Conservation (phyloP, 495 filamentous ascomycete genomes). For the Penicillium longicatenatum region DNA sequence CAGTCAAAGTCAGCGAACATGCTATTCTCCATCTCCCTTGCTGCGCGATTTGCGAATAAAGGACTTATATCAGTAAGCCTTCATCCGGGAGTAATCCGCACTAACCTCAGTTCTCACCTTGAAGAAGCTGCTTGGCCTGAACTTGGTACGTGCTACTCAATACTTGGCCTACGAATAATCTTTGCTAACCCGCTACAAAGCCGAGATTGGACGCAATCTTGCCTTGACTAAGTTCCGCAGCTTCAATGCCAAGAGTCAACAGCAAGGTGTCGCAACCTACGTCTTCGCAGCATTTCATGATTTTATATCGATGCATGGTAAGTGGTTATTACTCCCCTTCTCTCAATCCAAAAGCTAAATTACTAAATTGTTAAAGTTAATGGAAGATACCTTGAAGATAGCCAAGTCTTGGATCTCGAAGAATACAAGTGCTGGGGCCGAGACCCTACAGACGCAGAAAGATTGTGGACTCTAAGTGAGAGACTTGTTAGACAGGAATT, state of each 20-base stretch:
- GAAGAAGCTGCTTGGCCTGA: slow-evolving; percentile 22
- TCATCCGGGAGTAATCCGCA: slow-evolving; percentile 48
- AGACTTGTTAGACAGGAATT: slow-evolving; percentile 40
- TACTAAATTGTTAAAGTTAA: background rate
- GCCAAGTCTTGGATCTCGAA: slow-evolving; percentile 38
- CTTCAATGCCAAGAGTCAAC: background rate
- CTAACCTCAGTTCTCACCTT: slow-evolving; percentile 30
- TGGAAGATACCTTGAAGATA: slow-evolving; percentile 16
- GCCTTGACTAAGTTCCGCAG: background rate
- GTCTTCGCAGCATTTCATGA: slow-evolving; percentile 10
- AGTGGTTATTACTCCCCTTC: background rate
- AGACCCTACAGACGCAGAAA: slow-evolving; percentile 40
- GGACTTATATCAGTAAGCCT: slow-evolving; percentile 33
- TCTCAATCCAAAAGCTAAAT: too few relatives aligned
- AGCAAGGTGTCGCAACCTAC: slow-evolving; percentile 11
- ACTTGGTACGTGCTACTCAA: background rate
- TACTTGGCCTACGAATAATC: background rate
- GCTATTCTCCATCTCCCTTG: slow-evolving; percentile 41
- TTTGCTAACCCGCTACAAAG: background rate
- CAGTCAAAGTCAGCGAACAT: slow-evolving; percentile 63
- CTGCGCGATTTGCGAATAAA: slow-evolving; percentile 40
- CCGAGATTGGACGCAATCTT: background rate
- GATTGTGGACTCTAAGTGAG: slow-evolving; percentile 44
- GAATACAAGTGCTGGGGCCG: slow-evolving; percentile 5
- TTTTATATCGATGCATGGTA: background rate